A percentile compares a stretch with the other conserved stretches of the same genome.
Conservation (phyloP, 2,329 filamentous ascomycete genomes). For the Sarocladium brachiariae region DNA sequence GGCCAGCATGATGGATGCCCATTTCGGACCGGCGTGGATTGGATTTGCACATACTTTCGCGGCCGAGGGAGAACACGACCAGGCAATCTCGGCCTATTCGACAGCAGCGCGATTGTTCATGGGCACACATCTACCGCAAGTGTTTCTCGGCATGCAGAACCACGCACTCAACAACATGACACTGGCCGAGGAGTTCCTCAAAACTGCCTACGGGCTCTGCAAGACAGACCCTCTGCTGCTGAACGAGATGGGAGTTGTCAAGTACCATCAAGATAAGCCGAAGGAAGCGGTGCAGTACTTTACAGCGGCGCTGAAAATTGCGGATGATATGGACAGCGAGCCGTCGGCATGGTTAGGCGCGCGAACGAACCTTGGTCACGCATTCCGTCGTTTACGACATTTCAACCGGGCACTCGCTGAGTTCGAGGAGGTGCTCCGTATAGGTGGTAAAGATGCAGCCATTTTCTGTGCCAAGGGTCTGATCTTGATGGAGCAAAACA, state of each 20-base stretch:
- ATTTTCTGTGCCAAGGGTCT: constrained; percentile 80
- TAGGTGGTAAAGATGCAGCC: constrained; percentile 70
- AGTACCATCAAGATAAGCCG: constrained; percentile 81
- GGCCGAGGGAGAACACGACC: constrained; percentile 94
- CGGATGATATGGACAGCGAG: constrained; percentile 75
- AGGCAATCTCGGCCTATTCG: constrained; percentile 95
- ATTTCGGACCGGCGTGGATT: constrained; percentile 97
- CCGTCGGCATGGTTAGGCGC: constrained; percentile 76
- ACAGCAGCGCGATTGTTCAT: constrained; percentile 93
- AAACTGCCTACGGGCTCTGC: constrained; percentile 78
- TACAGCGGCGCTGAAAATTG: constrained; percentile 66
- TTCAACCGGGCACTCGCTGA: constrained; percentile 67
- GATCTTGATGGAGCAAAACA: constrained; percentile 70
- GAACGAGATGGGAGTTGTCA: constrained; percentile 94
- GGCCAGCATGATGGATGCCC: constrained; percentile 92
- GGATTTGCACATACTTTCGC: constrained; percentile 98
- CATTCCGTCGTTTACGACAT: constrained; percentile 65
- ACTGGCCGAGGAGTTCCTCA: constrained; percentile 88
- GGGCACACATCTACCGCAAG: constrained; percentile 89
- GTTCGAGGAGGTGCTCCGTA: constrained; percentile 81
- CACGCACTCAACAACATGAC: constrained; percentile 92
- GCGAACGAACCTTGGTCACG: constrained; percentile 83
- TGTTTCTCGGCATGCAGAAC: constrained; percentile 98
- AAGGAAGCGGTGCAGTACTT: constrained; percentile 73
- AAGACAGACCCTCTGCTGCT: constrained; percentile 81